Conservation (phyloP, 768 basidiomycete species). For the Kondoa subrosea region DNA sequence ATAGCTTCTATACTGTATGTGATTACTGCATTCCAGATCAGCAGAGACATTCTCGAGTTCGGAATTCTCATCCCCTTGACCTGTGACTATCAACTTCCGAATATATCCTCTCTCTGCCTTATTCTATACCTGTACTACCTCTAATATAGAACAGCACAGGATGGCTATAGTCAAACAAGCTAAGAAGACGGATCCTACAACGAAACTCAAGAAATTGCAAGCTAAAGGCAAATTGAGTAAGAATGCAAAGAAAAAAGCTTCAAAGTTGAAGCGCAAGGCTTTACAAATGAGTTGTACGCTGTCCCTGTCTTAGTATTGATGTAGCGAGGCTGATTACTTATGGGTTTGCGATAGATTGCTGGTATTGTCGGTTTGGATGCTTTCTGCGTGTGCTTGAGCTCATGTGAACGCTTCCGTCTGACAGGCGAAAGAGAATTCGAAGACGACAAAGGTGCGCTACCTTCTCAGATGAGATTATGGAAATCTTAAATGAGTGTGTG, state of each 20-base stretch:
- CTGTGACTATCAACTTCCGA: too few relatives aligned
- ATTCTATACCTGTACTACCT: too few relatives aligned
- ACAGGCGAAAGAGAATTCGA: constrained; percentile 92
- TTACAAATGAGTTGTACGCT: constrained; percentile 39
- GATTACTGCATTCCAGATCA: too few relatives aligned
- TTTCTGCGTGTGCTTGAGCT: neutral
- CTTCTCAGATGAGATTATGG: neutral
- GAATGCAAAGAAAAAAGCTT: neutral
- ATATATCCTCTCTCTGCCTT: too few relatives aligned
- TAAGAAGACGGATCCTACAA: neutral
- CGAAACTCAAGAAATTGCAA: neutral
- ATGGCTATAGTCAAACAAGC: neutral
- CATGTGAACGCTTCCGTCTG: neutral
- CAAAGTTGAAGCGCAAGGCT: constrained; percentile 16
- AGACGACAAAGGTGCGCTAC: constrained; percentile 77
- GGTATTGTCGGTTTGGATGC: constrained; percentile 48
- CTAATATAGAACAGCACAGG: neutral
- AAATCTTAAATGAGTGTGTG: neutral
- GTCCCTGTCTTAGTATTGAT: too few relatives aligned
- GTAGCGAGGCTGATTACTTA: too few relatives aligned
- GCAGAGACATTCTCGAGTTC: too few relatives aligned
- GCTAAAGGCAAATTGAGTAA: neutral
- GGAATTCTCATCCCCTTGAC: too few relatives aligned
- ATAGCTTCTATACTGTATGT: too few relatives aligned
- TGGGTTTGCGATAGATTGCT: too few relatives aligned